Percentiles rank a stretch among this genome's conserved stretches.
Conservation (phyloP, 257 asterid genomes). For the Forsythia viridissima region DNA sequence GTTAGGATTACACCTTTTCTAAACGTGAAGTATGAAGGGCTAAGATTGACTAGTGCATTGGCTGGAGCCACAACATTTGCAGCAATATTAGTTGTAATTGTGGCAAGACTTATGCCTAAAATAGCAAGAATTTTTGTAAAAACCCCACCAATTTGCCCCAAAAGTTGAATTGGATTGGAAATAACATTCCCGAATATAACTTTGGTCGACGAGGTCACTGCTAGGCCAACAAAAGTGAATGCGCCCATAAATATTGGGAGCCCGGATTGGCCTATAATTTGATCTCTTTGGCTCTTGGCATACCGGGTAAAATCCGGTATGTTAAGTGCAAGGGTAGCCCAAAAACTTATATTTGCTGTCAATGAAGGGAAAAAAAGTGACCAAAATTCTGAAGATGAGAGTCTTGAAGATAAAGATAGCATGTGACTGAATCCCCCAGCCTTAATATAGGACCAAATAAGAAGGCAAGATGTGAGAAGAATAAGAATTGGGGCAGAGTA, state of each 20-base stretch:
- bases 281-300: conserved; percentile 72
- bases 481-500: conserved; percentile 81
- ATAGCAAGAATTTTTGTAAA: conserved; percentile 65
- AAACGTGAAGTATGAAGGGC: conserved; percentile 71
- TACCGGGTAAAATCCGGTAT: conserved; percentile 90
- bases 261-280: conserved; percentile 72
- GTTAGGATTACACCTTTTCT: conserved; percentile 68
- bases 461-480: conserved; percentile 51
- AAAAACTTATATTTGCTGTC: conserved; percentile 89
- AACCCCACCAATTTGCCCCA: conserved; percentile 75
- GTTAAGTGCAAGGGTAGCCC: conserved; percentile 85
- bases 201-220: conserved; percentile 86
- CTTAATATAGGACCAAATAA: conserved; percentile 63
- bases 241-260: conserved; percentile 85
- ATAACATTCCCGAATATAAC: conserved; percentile 71
- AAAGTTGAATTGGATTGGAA: conserved; percentile 71
- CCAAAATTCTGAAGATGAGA: conserved; percentile 71
- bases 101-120: conserved; percentile 74
- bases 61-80: conserved; percentile 98
- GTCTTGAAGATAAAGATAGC: conserved; percentile 67
- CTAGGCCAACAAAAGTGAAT: conserved; percentile 86
- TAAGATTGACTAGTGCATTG: conserved; percentile 75
- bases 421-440: conserved; percentile 88
- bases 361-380: conserved; percentile 76
- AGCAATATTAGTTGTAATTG: conserved; percentile 84